These are phyloP conservation scores for Phialophora expanda DNA, from an alignment of 2,329 filamentous ascomycete species.

Conservation along the genomic window DNA sequence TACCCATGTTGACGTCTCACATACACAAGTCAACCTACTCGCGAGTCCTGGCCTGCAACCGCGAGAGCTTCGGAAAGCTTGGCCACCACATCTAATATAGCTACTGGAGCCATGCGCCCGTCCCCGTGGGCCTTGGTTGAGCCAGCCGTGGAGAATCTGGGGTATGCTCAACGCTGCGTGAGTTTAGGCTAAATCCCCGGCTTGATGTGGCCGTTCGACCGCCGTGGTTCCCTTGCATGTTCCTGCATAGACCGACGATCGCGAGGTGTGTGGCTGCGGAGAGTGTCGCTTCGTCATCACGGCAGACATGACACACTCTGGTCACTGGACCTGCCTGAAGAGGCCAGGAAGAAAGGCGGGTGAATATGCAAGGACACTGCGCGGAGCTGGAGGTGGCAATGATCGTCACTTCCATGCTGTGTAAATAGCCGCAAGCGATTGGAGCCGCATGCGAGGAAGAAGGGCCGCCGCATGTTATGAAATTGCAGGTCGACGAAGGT, in stretches of 20 bases:
- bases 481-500: too few species aligned
- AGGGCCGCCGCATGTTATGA: too few species aligned
- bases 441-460: background rate
- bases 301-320: background rate
- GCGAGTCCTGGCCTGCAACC: slow-evolving; percentile 4
- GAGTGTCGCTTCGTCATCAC: slow-evolving; percentile 7
- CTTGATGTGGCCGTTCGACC: background rate
- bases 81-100: slow-evolving; percentile 12
- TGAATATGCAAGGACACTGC: background rate
- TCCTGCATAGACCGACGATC: background rate
- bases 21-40: background rate
- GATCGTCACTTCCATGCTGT: slow-evolving; percentile 8
- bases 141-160: slow-evolving; percentile 10
- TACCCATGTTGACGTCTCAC: background rate
- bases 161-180: background rate
- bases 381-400: slow-evolving; percentile 1
- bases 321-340: slow-evolving; percentile 9
- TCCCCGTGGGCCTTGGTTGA: background rate
- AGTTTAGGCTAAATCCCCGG: slow-evolving; percentile 18
- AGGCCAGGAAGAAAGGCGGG: background rate
- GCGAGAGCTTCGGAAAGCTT: slow-evolving; percentile 8
- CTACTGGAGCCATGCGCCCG: background rate
- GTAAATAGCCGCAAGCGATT: slow-evolving; percentile 14
- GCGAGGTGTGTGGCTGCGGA: background rate
- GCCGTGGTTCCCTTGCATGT: background rate